Evolutionary conservation across 108 stramenopile species (phyloP).

Genomic region (Nitzschia inconspicua): DNA sequence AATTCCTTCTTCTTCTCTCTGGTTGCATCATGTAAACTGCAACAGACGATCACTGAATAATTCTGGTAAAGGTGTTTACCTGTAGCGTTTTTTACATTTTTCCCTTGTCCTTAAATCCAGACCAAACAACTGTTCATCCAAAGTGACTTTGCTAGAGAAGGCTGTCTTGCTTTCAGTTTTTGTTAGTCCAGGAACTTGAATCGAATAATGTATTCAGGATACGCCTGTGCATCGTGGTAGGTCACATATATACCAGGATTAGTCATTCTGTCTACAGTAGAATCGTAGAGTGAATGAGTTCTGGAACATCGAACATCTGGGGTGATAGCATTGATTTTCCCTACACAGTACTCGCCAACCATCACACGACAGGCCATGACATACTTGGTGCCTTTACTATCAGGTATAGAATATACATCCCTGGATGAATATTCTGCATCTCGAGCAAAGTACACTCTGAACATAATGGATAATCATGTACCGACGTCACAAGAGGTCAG

Average conservation of each 20-base stretch:
- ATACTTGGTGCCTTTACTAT: neutral
- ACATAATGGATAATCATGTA: no score
- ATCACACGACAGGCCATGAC: slow-evolving; percentile 11
- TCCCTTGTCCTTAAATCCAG: no score
- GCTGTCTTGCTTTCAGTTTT: no score
- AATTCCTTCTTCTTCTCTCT: no score
- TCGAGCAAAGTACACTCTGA: slow-evolving; percentile 23
- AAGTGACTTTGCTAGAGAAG: no score
- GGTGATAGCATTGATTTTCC: neutral
- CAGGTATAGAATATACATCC: slow-evolving; percentile 3
- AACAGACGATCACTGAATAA: no score
- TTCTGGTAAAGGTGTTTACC: no score
- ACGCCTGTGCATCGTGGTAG: slow-evolving; percentile 26
- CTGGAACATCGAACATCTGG: slow-evolving; percentile 1
- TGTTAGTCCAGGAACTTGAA: no score
- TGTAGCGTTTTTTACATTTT: no score
- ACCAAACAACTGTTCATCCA: no score
- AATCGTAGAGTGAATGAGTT: slow-evolving; percentile 14
- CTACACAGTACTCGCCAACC: slow-evolving; percentile 15
- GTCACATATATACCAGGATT: slow-evolving; percentile 22
- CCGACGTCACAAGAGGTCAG: no score
- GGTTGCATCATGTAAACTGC: no score
- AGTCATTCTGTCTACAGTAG: slow-evolving; percentile 1
- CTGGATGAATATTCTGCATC: slow-evolving; percentile 15
- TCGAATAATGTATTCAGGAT: slow-evolving; percentile 4